phyloP scores from a whole-genome alignment of 2,329 filamentous ascomycete genomes.

The Lasiodiplodia citricola region DNA sequence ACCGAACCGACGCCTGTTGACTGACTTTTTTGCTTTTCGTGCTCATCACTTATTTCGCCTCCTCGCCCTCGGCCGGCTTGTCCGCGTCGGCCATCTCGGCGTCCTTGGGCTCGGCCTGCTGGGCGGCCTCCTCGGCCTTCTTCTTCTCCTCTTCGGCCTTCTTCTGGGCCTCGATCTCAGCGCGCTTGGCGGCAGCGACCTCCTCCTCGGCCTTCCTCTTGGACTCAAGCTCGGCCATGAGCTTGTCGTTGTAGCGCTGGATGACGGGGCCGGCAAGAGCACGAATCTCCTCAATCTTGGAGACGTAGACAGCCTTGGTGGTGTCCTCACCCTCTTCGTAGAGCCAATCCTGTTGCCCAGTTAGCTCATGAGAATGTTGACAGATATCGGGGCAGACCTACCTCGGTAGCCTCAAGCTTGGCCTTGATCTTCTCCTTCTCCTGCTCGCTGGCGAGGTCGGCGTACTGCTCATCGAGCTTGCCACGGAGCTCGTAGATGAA shows the following conservation, averaged over 20 bases:
- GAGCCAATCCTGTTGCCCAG: constrained; percentile 80
- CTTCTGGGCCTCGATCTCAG: constrained; percentile 72
- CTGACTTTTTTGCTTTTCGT: constrained; percentile 9
- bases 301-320: constrained; percentile 88
- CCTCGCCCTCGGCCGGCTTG: constrained; percentile 41
- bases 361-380: background rate
- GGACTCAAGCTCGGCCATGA: constrained; percentile 83
- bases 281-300: constrained; percentile 96
- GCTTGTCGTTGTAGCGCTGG: constrained; percentile 94
- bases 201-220: constrained; percentile 70
- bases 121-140: constrained; percentile 78
- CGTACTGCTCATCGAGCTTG: constrained; percentile 91
- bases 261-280: constrained; percentile 88
- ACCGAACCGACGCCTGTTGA: constrained; percentile 11
- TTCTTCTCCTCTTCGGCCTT: constrained; percentile 72
- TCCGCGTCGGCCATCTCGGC: constrained; percentile 68
- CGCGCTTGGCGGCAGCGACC: constrained; percentile 65
- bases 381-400: constrained; percentile 56
- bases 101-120: constrained; percentile 56
- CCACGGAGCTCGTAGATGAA: constrained; percentile 97
- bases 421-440: constrained; percentile 87
- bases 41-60: background rate
- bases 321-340: constrained; percentile 97
- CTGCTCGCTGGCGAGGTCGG: constrained; percentile 86
- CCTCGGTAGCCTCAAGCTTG: constrained; percentile 85